Conservation (phyloP, 163 green algal genomes). For the Prototheca cutis region DNA sequence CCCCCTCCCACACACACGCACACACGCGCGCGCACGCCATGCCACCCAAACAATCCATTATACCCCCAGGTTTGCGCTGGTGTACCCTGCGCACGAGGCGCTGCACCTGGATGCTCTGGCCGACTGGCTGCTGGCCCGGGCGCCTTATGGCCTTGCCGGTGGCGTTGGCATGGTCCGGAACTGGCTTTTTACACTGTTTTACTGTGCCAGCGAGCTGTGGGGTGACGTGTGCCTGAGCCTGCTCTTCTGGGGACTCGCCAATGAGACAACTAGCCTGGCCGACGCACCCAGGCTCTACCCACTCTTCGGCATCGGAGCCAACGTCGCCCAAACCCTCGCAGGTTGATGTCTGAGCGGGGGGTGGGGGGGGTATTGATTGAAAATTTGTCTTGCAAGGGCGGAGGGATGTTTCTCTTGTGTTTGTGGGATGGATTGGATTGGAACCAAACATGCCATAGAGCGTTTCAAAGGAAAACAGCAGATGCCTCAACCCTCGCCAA, state of each 20-base stretch:
- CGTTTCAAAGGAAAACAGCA: no score
- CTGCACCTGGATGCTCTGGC: conserved; percentile 54
- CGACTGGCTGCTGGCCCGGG: conserved; percentile 1
- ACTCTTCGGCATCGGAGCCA: conserved; percentile 89
- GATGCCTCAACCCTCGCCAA: no score
- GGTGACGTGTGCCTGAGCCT: conserved; percentile 87
- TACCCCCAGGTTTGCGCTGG: conserved; percentile 54
- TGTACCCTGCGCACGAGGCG: conserved; percentile 70
- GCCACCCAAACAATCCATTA: neutral
- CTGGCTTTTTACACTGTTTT: conserved; percentile 94
- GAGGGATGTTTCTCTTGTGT: no score
- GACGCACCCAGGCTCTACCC: conserved; percentile 83
- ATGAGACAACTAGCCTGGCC: conserved; percentile 78
- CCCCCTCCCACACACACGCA: no score
- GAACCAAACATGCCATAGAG: no score
- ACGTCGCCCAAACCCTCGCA: conserved; percentile 80
- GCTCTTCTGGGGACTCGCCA: conserved; percentile 91
- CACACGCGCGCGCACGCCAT: neutral
- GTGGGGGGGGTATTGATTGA: neutral
- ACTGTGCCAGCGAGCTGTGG: conserved; percentile 85
- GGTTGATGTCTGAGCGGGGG: conserved; percentile 22
- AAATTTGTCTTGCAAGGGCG: no score
- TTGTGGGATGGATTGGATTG: no score
- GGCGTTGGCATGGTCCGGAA: conserved; percentile 66
- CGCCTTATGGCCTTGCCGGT: conserved; percentile 24